Percentiles rank a stretch among this genome's conserved stretches.
These are phyloP conservation scores for Pythium scleroteichum DNA, from an alignment of 352 stramenopile species.

Conservation along the genomic window DNA sequence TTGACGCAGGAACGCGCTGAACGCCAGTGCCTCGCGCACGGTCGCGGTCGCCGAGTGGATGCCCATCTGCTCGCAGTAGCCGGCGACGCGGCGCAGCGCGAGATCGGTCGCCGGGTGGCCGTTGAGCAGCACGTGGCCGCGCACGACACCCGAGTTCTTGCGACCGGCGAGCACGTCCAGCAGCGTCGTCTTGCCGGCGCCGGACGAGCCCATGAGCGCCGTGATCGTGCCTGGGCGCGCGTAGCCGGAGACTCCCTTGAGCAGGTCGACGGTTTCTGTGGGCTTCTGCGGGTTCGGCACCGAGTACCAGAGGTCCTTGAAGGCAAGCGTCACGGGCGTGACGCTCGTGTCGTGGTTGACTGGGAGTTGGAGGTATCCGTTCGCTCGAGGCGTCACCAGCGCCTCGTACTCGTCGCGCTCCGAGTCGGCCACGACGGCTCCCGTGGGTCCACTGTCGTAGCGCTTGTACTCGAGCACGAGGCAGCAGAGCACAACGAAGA, in stretches of 20 bases:
- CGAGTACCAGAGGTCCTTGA: conserved; percentile 33
- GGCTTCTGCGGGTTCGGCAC: conserved; percentile 40
- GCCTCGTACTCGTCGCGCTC: conserved; percentile 3
- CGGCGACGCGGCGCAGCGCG: conserved; percentile 53
- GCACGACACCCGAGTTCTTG: conserved; percentile 72
- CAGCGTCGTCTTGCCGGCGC: conserved; percentile 72
- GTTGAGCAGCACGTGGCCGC: conserved; percentile 78
- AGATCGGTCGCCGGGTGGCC: conserved; percentile 45
- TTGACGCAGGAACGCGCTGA: conserved; percentile 76
- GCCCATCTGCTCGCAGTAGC: conserved; percentile 89
- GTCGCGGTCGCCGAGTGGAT: conserved; percentile 89
- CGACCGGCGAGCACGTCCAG: conserved; percentile 88
- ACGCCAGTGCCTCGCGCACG: conserved; percentile 91
- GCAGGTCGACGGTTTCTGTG: conserved; percentile 50
- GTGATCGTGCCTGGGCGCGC: conserved; percentile 69
- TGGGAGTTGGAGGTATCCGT: not conserved
- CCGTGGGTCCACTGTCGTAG: conserved; percentile 1
- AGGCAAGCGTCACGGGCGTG: conserved; percentile 26
- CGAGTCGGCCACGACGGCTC: not conserved
- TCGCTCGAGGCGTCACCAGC: not conserved
- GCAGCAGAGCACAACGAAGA: not conserved
- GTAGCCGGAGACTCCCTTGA: conserved; percentile 65
- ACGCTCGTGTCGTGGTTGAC: conserved; percentile 6
- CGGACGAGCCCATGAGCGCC: conserved; percentile 75
- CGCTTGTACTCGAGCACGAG: conserved; percentile 8